Conservation (phyloP, 2,329 filamentous ascomycete genomes). For the Pyricularia grisea region DNA sequence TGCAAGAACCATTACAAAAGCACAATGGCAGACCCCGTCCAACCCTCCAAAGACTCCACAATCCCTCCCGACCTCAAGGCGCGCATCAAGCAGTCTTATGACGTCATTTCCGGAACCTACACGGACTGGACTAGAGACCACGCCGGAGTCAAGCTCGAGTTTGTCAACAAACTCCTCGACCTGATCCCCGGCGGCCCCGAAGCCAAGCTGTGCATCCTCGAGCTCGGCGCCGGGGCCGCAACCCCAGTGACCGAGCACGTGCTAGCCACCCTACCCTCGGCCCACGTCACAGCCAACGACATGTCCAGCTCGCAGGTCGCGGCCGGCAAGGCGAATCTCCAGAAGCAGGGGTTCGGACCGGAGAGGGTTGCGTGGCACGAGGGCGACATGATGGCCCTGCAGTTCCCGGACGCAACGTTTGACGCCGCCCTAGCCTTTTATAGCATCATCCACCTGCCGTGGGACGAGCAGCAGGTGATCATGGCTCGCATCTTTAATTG, state of each 20-base stretch:
- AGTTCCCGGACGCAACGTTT: slow-evolving; percentile 23
- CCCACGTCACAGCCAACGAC: slow-evolving; percentile 28
- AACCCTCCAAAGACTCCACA: background rate
- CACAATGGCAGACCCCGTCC: background rate
- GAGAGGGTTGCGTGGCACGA: slow-evolving; percentile 18
- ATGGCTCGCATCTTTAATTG: slow-evolving; percentile 33
- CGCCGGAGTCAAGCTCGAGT: slow-evolving; percentile 19
- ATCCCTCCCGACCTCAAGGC: slow-evolving; percentile 22
- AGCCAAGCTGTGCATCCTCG: slow-evolving; percentile 20
- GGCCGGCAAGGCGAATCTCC: slow-evolving; percentile 19
- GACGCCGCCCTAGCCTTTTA: slow-evolving; percentile 43
- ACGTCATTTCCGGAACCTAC: slow-evolving; percentile 26
- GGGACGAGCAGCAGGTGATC: slow-evolving; percentile 36
- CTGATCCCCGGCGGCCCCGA: slow-evolving; percentile 12
- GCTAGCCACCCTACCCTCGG: slow-evolving; percentile 12
- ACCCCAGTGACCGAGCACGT: slow-evolving; percentile 24
- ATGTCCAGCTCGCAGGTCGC: slow-evolving; percentile 28
- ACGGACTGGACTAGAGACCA: slow-evolving; percentile 28
- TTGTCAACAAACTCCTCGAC: slow-evolving; percentile 22
- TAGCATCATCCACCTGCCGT: slow-evolving; percentile 44
- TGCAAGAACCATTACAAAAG: background rate
- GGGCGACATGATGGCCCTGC: slow-evolving; percentile 23
- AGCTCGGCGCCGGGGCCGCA: slow-evolving; percentile 32
- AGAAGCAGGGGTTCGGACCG: slow-evolving; percentile 8
- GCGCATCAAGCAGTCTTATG: slow-evolving; percentile 19